Base-by-base conservation (phyloP, 2,329 filamentous ascomycete species). In the Corniculantispora saksenae region DNA sequence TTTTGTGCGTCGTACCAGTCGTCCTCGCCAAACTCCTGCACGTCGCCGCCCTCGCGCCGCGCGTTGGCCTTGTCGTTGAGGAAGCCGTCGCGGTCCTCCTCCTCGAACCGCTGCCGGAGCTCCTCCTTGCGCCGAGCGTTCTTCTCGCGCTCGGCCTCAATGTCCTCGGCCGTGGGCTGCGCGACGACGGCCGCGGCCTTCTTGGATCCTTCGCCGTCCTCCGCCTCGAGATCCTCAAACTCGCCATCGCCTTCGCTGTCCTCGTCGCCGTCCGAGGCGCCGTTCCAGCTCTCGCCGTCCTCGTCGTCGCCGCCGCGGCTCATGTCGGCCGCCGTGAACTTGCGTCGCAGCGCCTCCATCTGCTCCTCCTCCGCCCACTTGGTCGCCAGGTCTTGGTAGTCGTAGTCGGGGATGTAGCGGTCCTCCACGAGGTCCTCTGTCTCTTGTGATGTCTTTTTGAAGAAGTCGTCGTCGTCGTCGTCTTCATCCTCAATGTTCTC, bases 1-100 rank as follows among this genome's bases (percentile, higher is more conserved):
- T 99, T 99, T 75, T 99, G 95, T 32, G 91, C 88, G 74, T 98
- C 95, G 75, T 99, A 99, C 96, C 96, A 99, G 64, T 99, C 92
- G 75, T 99, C 95, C 78, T 99, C 95, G 61, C 94, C 95, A 72
- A 97, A 98, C 73, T 96, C 91, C 61, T 94, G 88, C 7, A 88
- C 82, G 3, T 84, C 84, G 40, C 85, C 89, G 35, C 86, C 88
- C 69, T 93, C 91, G 68, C 87, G 83, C 43, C 90, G 86, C 13
- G 91, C 91, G 59, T 89, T 87, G 32, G 91, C 89, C 74, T 96
- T 96, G 78, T 95, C 93, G 73, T 96, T 96, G 72, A 91, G 88
- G 75, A 97, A 94, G 0, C 95, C 95, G 75, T 99, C 95, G n/a
- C 92, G 87, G 74, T 99, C 95, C 82, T 99, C 95, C 77, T 98